Evolutionary conservation across 75 land plant species (phyloP), one percentile per base, ranked within the genome.

Genomic region (Gnetum montanum): DNA sequence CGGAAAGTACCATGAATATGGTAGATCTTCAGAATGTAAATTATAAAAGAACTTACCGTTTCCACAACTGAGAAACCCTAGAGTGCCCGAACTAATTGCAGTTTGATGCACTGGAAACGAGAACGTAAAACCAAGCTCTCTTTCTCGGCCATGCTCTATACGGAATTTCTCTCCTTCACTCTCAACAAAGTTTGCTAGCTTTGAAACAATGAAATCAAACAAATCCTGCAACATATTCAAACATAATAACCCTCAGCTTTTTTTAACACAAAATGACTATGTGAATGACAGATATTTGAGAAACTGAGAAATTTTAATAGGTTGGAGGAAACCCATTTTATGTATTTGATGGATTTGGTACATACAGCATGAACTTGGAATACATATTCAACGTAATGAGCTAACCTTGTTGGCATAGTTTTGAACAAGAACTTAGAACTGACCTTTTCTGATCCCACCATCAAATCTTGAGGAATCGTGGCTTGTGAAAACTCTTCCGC

Each of bases 101-200:
- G 85, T 84, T 46, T 83, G 92, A 34, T 80, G 81, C 45, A 87
- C 84, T n/a, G 92, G 92, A 54, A 84, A 87, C 30, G 92, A 87
- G 65, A 87, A 87, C 45, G 92, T 77, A 41, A 87, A 84, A 3
- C 92, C 92, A 30, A 77, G 52, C 59, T 84, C 88, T 53, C 84
- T 57, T 46, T 69, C 73, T 36, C 62, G 80, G 26, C 84, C 83
- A 13, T 22, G 41, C 10, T 63, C 52, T 18, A 68, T 29, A 44
- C 58, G 49, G 61, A 77, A 77, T 16, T 49, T 70, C 10, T 38
- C 77, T 28, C 70, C 73, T 45, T 80, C 88, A 20, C 56, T 77
- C 36, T 53, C 38, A 8, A 70, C 81, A 69, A 88, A 88, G 3
- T 49, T 64, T n/a, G 63, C 59, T 24, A 84, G 70, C 35, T 57